Conservation (phyloP, 2,329 filamentous ascomycete species). For the Ascochyta koolunga region DNA sequence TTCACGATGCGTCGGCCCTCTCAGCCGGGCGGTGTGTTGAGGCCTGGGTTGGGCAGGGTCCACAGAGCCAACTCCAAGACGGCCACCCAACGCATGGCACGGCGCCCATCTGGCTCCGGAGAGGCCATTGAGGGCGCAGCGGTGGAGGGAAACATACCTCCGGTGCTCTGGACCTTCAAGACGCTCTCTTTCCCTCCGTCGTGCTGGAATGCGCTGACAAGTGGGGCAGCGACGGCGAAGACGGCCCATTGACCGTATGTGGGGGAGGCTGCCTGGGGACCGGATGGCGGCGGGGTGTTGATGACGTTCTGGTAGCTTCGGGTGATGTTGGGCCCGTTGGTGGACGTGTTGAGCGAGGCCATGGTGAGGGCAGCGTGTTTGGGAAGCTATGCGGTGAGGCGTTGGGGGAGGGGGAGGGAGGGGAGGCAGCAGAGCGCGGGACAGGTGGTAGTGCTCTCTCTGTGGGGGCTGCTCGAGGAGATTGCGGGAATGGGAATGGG, state of each 20-base stretch:
- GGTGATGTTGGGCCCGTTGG: conserved; percentile 60
- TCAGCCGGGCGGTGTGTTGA: conserved; percentile 1
- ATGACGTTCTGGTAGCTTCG: conserved; percentile 69
- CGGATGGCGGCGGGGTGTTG: conserved; percentile 63
- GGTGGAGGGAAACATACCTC: conserved; percentile 62
- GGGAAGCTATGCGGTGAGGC: conserved; percentile 8
- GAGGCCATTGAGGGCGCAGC: conserved; percentile 9
- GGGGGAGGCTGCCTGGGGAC: conserved; percentile 68
- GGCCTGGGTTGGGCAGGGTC: conserved; percentile 22
- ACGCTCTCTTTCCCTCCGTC: conserved; percentile 91
- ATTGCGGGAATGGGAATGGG: conserved; percentile 2
- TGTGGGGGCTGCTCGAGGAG: conserved; percentile 6
- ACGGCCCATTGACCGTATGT: conserved; percentile 93
- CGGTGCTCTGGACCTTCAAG: conserved; percentile 90
- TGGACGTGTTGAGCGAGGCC: conserved; percentile 66
- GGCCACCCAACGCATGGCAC: background rate
- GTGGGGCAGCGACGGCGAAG: conserved; percentile 89
- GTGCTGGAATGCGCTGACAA: conserved; percentile 88
- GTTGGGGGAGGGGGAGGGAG: conserved; percentile 5
- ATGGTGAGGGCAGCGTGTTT: conserved; percentile 56
- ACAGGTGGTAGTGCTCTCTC: conserved; percentile 3
- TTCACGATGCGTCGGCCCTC: background rate
- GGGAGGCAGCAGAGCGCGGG: background rate
- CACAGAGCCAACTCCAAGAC: background rate
- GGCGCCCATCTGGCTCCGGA: background rate